phyloP scores from a whole-genome alignment of 495 filamentous ascomycete species.

The Trypethelium eluteriae region DNA sequence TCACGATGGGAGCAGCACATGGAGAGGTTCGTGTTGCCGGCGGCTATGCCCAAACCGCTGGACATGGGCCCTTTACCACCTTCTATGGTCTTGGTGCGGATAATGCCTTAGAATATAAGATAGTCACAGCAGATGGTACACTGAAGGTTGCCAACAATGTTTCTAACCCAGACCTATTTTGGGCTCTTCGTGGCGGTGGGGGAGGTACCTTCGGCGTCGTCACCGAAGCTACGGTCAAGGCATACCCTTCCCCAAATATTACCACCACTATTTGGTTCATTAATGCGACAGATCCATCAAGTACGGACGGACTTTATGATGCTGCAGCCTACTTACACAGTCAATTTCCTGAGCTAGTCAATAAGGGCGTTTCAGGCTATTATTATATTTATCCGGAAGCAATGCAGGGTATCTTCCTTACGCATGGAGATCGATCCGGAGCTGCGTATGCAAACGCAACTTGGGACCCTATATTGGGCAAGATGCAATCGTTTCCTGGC shows the following conservation, averaged over 20 bases:
- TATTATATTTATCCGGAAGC: neutral
- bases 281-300: neutral
- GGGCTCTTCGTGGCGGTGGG: slow-evolving; percentile 26
- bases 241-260: slow-evolving; percentile 3
- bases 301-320: neutral
- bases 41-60: neutral
- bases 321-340: neutral
- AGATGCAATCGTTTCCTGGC: neutral
- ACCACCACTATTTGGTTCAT: neutral
- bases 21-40: neutral
- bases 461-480: neutral
- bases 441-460: neutral
- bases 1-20: neutral
- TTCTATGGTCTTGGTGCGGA: slow-evolving; percentile 15
- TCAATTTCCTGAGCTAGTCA: neutral
- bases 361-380: neutral
- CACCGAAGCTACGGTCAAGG: neutral
- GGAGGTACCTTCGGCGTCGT: slow-evolving; percentile 25
- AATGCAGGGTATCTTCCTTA: neutral
- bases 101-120: slow-evolving; percentile 2
- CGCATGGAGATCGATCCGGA: neutral
- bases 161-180: slow-evolving; percentile 24
- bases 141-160: slow-evolving; percentile 1
- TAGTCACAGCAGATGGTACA: slow-evolving; percentile 12
- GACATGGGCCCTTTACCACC: slow-evolving; percentile 12